Evolutionary conservation across 2,329 filamentous ascomycete species (phyloP).

Genomic region (Aspergillus amoenus): DNA sequence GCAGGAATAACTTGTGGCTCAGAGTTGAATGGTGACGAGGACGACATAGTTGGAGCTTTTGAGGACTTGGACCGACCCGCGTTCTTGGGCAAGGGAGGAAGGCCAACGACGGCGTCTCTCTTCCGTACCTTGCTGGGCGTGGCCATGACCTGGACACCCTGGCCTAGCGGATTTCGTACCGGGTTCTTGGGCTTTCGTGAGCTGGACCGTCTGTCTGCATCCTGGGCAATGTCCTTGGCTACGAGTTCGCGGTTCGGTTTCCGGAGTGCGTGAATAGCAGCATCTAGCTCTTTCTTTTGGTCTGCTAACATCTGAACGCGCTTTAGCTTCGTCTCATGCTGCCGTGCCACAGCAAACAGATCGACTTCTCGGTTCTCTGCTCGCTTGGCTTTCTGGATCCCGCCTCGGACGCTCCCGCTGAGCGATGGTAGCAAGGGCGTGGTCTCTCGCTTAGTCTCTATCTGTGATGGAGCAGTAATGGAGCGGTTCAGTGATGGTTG

Average conservation of each 20-base stretch:
- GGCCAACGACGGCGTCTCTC: constrained; percentile 28
- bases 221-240: constrained; percentile 46
- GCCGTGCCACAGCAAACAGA: constrained; percentile 44
- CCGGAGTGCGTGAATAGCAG: constrained; percentile 47
- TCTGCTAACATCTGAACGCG: constrained; percentile 47
- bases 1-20: constrained; percentile 34
- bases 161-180: constrained; percentile 40
- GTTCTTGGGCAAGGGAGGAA: constrained; percentile 29
- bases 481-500: constrained; percentile 43
- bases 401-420: constrained; percentile 40
- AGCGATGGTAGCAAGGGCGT: constrained; percentile 39
- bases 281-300: constrained; percentile 50
- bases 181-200: constrained; percentile 43
- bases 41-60: constrained; percentile 9
- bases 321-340: constrained; percentile 46
- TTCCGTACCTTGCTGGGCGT: constrained; percentile 44
- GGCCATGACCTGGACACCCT: constrained; percentile 50
- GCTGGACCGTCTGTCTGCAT: constrained; percentile 39
- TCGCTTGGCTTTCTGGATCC: constrained; percentile 46
- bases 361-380: constrained; percentile 51
- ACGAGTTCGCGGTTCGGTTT: constrained; percentile 50
- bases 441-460: constrained; percentile 41
- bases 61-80: constrained; percentile 26
- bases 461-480: constrained; percentile 42
- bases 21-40: constrained; percentile 25